Percentiles rank a stretch among this genome's conserved stretches.
These are phyloP conservation scores for Bryoerythrophyllum caledonicum DNA, from an alignment of 225 moss, liverwort and hornwort species.

Conservation along the genomic window DNA sequence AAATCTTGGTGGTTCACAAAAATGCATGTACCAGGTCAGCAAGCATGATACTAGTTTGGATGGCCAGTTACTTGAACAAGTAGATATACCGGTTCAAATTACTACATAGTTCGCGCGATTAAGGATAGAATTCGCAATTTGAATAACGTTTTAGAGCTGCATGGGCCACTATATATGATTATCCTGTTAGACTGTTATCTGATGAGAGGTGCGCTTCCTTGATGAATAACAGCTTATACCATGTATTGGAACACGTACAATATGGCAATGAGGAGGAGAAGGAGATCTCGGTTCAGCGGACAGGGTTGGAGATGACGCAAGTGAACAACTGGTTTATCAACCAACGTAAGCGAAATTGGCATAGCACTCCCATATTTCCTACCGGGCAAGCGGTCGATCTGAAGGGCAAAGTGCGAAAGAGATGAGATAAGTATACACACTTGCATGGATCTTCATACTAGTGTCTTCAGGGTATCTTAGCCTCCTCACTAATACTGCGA, in stretches of 20 bases:
- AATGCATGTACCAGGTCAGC: too few species aligned
- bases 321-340: conserved; percentile 97
- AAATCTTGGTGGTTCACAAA: not conserved
- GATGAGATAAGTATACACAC: conserved; percentile 27
- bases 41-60: not conserved
- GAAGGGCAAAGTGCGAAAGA: conserved; percentile 58
- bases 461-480: not conserved
- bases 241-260: too few species aligned
- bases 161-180: too few species aligned
- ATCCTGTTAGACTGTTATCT: too few species aligned
- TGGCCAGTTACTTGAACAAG: not conserved
- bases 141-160: not conserved
- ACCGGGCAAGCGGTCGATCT: conserved; percentile 31
- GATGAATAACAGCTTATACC: not conserved
- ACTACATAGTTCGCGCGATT: not conserved
- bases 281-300: conserved; percentile 65
- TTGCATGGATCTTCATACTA: not conserved
- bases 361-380: conserved; percentile 50
- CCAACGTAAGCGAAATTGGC: conserved; percentile 88
- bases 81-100: not conserved
- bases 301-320: conserved; percentile 87
- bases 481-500: too few species aligned
- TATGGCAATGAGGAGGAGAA: conserved; percentile 78
- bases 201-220: not conserved
- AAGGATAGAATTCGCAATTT: not conserved